Base-by-base conservation (phyloP, 2,329 filamentous ascomycete genomes). In the Claviceps capensis region DNA sequence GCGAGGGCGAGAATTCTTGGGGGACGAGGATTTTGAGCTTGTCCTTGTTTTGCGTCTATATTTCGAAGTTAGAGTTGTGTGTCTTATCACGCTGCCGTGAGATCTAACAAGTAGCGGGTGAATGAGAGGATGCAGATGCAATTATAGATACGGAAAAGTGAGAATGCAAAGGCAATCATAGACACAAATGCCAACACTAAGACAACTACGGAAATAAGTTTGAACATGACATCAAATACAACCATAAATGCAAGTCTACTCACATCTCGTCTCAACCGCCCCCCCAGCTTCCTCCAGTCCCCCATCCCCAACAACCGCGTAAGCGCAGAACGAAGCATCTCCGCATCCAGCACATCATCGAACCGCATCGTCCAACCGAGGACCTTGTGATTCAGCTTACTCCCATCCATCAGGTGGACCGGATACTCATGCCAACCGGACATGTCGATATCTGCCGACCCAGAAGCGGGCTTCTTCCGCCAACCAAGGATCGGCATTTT, bases 251-350 rank as follows among this genome's bases (percentile, higher is more conserved):
- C 8, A 9, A 30, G 26, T 30, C 26, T 30, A 30, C 53, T 43
- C 59, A 70, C 69, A 52, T 67, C 69, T 22, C 62, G 37, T 14
- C 71, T 61, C 13, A 75, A 53, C n/a, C 72, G 64, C 13, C 69
- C 72, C 0, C 70, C 70, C 1, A 75, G 52, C 53, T 70, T 70
- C 36, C 62, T 63, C 72, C 72, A 75, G 23, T 67, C 66, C 1
- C 65, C 67, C n/a, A 62, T 65, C 14, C 67, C 60, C 14, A 73
- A 54, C 37, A 75, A 57, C 13, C 55, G 56, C n/a, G 61, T 57
- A 2, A 74, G 57, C 1, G 69, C 58, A 7, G 50, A 49, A 4
- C 60, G 59, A 11, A 75, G 62, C 42, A 63, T 69, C 0, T 67
- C 55, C 0, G 62, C 56, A 52, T 75, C 69, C 7, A 75, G 62